Evolutionary conservation across 805 yeast genomes (phyloP), one percentile per base, ranked within the genome.

Genomic region (Kluyveromyces siamensis): DNA sequence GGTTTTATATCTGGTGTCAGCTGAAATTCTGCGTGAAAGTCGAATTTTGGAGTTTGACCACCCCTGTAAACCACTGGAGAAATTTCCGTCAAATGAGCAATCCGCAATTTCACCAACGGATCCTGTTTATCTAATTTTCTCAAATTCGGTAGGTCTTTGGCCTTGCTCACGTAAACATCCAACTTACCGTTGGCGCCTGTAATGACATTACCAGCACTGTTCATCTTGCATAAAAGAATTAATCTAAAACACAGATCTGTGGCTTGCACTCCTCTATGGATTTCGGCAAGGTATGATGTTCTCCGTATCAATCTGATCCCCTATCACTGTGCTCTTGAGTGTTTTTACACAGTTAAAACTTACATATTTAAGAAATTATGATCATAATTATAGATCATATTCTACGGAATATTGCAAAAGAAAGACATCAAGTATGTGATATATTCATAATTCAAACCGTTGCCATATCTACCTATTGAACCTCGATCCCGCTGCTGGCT

Each of bases 31-130:
- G 84, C 72, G 53, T 86, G 88, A 51, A 81, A 81, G 51, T 87
- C 82, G 87, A 97, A 93, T 18, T 73, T 77, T 1, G 99, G 99
- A 5, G 87, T 84, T 62, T 93, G 99, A 1, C 99, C 99, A 1
- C 96, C 99, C 55, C 98, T 71, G 46, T 79, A 76, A 50, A 86
- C 81, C 0, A 87, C 75, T 36, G 80, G 81, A 1, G 97, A 87
- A 59, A 84, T 80, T 54, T 85, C 81, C 9, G 95, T 91, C 57
- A 79, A 77, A 51, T 87, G 87, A 27, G 90, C 91, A 6, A 93
- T 73, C 49, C 98, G 72, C 11, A 87, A 73, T 6, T 91, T 80
- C 51, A 89, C 84, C 67, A 87, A 90, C 2, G 98, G 99, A 54
- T 87, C 84, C 67, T 93, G 99, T 60, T 93, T 93, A 59, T 95